Evolutionary conservation across 179 eudicot genomes (phyloP).

Genomic region (Camellia oleifera): DNA sequence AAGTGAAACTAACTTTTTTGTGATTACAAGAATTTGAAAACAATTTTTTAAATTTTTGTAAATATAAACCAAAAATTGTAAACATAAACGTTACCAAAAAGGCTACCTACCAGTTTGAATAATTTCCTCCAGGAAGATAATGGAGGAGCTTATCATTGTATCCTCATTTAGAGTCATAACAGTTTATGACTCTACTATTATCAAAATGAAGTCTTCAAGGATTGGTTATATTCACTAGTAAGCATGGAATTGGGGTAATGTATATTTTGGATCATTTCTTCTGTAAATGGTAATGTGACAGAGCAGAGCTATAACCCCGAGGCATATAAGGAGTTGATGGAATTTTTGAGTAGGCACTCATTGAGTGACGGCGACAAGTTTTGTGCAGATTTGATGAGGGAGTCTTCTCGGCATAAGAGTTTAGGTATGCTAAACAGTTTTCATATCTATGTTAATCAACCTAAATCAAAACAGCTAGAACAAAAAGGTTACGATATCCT

Average conservation of each 20-base stretch:
- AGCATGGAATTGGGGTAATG: neutral
- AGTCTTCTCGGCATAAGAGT: constrained; percentile 64
- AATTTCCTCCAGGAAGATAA: too few species aligned
- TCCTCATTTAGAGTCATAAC: too few species aligned
- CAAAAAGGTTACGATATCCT: too few species aligned
- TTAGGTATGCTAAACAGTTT: constrained; percentile 45
- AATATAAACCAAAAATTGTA: too few species aligned
- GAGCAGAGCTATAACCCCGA: constrained; percentile 91
- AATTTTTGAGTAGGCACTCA: constrained; percentile 64
- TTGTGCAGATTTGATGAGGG: constrained; percentile 79
- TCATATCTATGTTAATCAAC: neutral
- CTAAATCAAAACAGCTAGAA: neutral
- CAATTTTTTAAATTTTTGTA: too few species aligned
- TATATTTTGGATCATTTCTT: constrained; percentile 3
- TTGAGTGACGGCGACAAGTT: constrained; percentile 80
- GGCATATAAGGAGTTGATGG: constrained; percentile 74
- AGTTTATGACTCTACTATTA: too few species aligned
- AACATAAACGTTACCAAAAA: too few species aligned
- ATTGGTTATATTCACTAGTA: neutral
- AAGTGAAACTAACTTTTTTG: too few species aligned
- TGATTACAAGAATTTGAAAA: too few species aligned
- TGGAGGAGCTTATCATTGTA: too few species aligned
- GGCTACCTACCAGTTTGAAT: too few species aligned
- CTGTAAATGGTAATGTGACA: constrained; percentile 28
- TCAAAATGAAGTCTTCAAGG: too few species aligned